A percentile compares a stretch with the other conserved stretches of the same genome.
phyloP scores from a whole-genome alignment of 2,329 filamentous ascomycete species.

The Ploettnerulaceae sp. region DNA sequence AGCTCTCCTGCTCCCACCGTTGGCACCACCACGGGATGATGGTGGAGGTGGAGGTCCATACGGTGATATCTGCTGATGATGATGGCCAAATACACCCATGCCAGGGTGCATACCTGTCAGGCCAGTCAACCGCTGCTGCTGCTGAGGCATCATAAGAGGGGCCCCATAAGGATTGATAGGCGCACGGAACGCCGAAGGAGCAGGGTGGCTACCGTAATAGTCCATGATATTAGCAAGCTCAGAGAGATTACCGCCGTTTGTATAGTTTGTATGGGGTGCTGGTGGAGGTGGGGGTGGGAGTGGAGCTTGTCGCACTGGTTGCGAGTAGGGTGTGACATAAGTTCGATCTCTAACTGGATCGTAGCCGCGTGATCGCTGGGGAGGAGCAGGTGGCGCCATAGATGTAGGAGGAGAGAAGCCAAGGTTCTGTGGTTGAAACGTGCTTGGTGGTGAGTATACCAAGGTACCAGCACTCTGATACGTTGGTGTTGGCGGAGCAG shows the following conservation, averaged over 20 bases:
- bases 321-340: slow-evolving; percentile 13
- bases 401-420: slow-evolving; percentile 2
- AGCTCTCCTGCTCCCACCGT: background rate
- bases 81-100: slow-evolving; percentile 4
- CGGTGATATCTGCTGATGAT: background rate
- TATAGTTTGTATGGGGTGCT: slow-evolving; percentile 3
- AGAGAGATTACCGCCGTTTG: slow-evolving; percentile 5
- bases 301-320: slow-evolving; percentile 7
- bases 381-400: slow-evolving; percentile 8
- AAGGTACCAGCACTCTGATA: background rate
- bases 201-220: background rate
- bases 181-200: background rate
- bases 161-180: slow-evolving; percentile 10
- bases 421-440: background rate
- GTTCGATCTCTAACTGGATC: slow-evolving; percentile 20
- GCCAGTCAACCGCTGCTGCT: background rate
- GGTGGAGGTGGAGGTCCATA: slow-evolving; percentile 13
- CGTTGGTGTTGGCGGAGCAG: background rate
- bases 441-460: slow-evolving; percentile 3
- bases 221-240: slow-evolving; percentile 2
- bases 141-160: background rate
- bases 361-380: slow-evolving; percentile 20
- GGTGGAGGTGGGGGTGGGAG: slow-evolving; percentile 12
- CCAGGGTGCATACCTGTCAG: background rate
- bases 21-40: background rate